Base-by-base conservation (phyloP, 345 rosid species). In the Melaleuca quinquenervia region DNA sequence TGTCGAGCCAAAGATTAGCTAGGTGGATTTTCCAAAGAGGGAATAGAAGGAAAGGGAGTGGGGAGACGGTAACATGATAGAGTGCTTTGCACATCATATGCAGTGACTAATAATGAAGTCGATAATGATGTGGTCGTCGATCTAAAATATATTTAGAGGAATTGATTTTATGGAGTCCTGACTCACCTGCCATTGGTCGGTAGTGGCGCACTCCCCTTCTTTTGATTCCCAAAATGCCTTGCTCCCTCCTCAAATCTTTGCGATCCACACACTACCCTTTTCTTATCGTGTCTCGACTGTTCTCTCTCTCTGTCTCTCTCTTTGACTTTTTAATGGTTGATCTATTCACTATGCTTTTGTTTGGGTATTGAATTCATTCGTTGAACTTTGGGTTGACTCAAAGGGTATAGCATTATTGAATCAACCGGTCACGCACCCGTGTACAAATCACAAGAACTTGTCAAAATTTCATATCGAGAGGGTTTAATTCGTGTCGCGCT, bases 171-270 rank as follows among this genome's bases (percentile, higher is more conserved):
- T 70, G 48, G 80, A 70, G 80, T 70, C 80, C 20, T 70, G 80
- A 70, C 26, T 70, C 80, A 70, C 26, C 26, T 3, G 26, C 36
- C 85, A 58, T 84, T 84, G 85, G 85, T 84, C 78, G 85, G 85
- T 84, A 84, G 78, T 84, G 85, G 85, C 85, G 85, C 85, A 84
- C 85, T 83, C 75, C 41, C 32, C 49, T 7, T 8, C 56, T 29
- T 32, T 70, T 70, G 80, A 36, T 18, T 41, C 26, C 80, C 80
- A 2, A 64, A 70, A 36, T 70, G 80, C 80, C 80, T 20, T 20
- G 48, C 85, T 51, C 49, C 36, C n/a, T 14, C 53, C 44, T 45
- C 21, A 58, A 44, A 45, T 56, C 29, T n/a, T 21, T 53, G 44
- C 50, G 48, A 52, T 84, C 50, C 70, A 13, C 27, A 26, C 56